These are phyloP conservation scores for Penicillium sumatraense DNA, from an alignment of 2,329 filamentous ascomycete species.

Conservation along the genomic window DNA sequence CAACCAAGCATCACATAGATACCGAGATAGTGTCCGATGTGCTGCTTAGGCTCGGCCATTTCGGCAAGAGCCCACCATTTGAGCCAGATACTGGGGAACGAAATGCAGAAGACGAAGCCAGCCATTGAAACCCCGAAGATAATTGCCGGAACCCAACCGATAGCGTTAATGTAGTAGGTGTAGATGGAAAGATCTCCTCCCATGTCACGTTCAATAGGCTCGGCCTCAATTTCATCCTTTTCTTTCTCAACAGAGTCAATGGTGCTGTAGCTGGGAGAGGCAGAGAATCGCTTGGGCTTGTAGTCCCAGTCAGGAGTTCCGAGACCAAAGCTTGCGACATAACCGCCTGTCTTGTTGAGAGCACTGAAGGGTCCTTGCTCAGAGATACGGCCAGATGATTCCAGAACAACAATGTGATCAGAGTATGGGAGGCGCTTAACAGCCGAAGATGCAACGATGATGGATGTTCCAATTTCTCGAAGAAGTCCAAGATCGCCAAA, in stretches of 20 bases:
- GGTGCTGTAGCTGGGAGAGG: slow-evolving; percentile 22
- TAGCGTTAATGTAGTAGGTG: slow-evolving; percentile 43
- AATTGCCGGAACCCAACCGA: slow-evolving; percentile 41
- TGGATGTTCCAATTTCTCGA: slow-evolving; percentile 43
- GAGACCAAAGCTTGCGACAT: slow-evolving; percentile 46
- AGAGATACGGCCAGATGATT: slow-evolving; percentile 41
- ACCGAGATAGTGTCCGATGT: slow-evolving; percentile 43
- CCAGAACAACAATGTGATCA: slow-evolving; percentile 49
- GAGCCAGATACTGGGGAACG: slow-evolving; percentile 49
- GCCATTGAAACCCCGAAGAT: slow-evolving; percentile 44
- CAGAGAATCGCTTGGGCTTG: slow-evolving; percentile 25
- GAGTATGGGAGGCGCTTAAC: slow-evolving; percentile 47
- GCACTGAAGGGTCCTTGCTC: slow-evolving; percentile 48
- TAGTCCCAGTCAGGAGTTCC: slow-evolving; percentile 37
- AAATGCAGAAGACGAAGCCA: slow-evolving; percentile 46
- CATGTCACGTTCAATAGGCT: slow-evolving; percentile 34
- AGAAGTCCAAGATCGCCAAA: slow-evolving; percentile 54
- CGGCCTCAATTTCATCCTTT: slow-evolving; percentile 24
- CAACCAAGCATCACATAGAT: slow-evolving; percentile 46
- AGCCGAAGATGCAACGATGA: slow-evolving; percentile 46
- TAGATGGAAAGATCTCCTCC: slow-evolving; percentile 51
- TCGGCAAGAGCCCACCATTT: slow-evolving; percentile 48
- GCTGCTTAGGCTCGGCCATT: slow-evolving; percentile 36
- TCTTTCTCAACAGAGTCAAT: slow-evolving; percentile 23
- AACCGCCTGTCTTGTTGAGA: slow-evolving; percentile 43